Evolutionary conservation across 2,329 filamentous ascomycete species (phyloP).

Genomic region (Aspergillus intermedius): DNA sequence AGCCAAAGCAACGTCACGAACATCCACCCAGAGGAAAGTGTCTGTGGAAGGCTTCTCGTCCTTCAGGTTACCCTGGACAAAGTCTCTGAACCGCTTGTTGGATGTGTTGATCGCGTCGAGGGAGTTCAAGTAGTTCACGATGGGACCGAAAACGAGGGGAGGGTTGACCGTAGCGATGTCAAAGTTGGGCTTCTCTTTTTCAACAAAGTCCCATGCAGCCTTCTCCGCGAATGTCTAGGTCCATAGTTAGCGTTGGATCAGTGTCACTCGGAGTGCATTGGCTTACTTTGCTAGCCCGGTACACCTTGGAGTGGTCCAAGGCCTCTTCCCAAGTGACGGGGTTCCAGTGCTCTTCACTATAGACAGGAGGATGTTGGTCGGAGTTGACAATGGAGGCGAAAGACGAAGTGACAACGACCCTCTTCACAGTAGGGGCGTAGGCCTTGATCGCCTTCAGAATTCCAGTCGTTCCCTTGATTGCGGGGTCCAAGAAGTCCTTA

Average conservation of each 20-base stretch:
- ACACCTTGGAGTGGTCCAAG: slow-evolving; percentile 30
- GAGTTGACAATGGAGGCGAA: slow-evolving; percentile 60
- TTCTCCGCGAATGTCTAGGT: slow-evolving; percentile 54
- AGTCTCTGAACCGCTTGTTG: slow-evolving; percentile 59
- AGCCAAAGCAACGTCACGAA: slow-evolving; percentile 44
- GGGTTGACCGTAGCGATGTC: slow-evolving; percentile 57
- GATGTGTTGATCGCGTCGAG: slow-evolving; percentile 65
- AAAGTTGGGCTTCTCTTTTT: slow-evolving; percentile 52
- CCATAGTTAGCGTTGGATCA: neutral
- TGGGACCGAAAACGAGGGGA: slow-evolving; percentile 57
- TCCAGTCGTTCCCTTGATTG: slow-evolving; percentile 57
- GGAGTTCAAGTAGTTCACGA: slow-evolving; percentile 57
- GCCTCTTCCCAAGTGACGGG: slow-evolving; percentile 39
- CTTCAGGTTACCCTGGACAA: slow-evolving; percentile 58
- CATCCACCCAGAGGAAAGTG: slow-evolving; percentile 53
- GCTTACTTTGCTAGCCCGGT: slow-evolving; percentile 49
- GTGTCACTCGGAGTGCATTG: neutral
- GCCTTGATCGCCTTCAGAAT: slow-evolving; percentile 58
- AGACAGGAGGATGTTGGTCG: slow-evolving; percentile 27
- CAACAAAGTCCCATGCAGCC: slow-evolving; percentile 60
- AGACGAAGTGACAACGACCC: slow-evolving; percentile 64
- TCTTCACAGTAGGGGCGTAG: slow-evolving; percentile 59
- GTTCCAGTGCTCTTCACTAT: slow-evolving; percentile 38
- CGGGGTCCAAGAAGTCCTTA: slow-evolving; percentile 55
- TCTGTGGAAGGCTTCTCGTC: slow-evolving; percentile 53